Base-by-base conservation (phyloP, 768 basidiomycete genomes). In the Hypsizygus marmoreus region DNA sequence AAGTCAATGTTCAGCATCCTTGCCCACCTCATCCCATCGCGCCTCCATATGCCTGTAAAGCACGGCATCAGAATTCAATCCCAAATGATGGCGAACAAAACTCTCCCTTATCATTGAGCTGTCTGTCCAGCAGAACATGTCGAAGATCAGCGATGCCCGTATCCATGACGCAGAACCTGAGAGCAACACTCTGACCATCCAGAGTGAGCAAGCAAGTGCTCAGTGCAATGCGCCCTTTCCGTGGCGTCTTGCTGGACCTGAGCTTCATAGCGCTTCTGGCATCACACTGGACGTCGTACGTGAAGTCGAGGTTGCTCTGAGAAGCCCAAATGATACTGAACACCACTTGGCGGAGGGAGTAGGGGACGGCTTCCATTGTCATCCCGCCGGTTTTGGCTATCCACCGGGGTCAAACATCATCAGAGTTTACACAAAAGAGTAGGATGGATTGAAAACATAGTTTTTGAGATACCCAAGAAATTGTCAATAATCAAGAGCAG, bases 281-380 rank as follows among this genome's bases (percentile, higher is more conserved):
- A 44, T 90, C 86, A 4, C 89, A 86, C 64, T 95, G 95, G 43
- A 98, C 89, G 63, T 97, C 91, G 66, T 97, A 95, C 23, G 94
- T 95, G 40, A 99, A 79, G 65, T 97, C 95, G 47, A 99, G 75
- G 57, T 95, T 91, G 68, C 93, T 95, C 67, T 98, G 95, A 0
- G 94, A 91, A 2, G 95, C 97, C 35, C 95, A 93, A 40, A 97
- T 80, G 50, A 98, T 97, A 22, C 93, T 92, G 59, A 97, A 98
- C 30, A 97, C 92, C 2, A 92, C 95, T 56, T 93, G 87, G n/a
- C 97, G 88, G 22, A 97, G 78, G 8, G 95, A 97, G 70, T 95
- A 99, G 2, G 95, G 88, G n/a, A 97, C 95, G 23, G 91, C 87
- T 69, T 99, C 97, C 89, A 99, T 97, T 2, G 94, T 98, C 97